Base-by-base conservation (phyloP, 2,329 filamentous ascomycete species). In the Sporothrix dimorphospora region DNA sequence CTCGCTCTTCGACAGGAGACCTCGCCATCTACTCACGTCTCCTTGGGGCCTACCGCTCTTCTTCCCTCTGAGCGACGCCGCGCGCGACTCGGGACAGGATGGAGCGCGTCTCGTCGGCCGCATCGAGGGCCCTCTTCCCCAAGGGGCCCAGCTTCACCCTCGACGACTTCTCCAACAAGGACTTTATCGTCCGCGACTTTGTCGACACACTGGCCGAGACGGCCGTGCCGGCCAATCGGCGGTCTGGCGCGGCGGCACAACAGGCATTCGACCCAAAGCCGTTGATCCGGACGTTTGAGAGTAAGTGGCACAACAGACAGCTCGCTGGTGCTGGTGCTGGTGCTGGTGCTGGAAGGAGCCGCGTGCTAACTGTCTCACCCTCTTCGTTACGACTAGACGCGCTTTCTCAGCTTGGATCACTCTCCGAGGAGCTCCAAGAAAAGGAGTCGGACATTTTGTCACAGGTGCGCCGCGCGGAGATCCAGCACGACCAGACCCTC, bases 181-280 rank as follows among this genome's bases (percentile, higher is more conserved):
- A 98, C 83, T 99, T 98, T 79, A 98, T 98, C 75, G 95, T 98
- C 76, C 94, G 97, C 79, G 96, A 99, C 83, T 99, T 99, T 80
- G 91, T 99, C 77, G 97, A 99, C 80, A 89, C 91, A 69, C 90
- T 99, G 72, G 96, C 95, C 68, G 94, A 98, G 75, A 92, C 87
- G 76, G 92, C 94, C 27, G 88, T 94, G 47, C 91, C 93, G n/a
- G 85, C 87, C 27, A 92, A 91, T 78, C 92, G 96, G 70, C 91
- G 93, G 73, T 98, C 94, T 16, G 90, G 88, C 8, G 86, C 88
- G 75, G 85, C 84, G 74, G 86, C 85, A 79, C 86, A 87, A 74
- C 86, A 86, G 73, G 83, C 86, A 4, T 99, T 99, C 83, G 96
- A 99, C 78, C 94, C 96, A 0, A 99, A 99, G 82, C 97, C 96